A percentile compares a stretch with the other conserved stretches of the same genome.
Evolutionary conservation across 768 basidiomycete species (phyloP).

Genomic region (Phaeolepiota aurea): DNA sequence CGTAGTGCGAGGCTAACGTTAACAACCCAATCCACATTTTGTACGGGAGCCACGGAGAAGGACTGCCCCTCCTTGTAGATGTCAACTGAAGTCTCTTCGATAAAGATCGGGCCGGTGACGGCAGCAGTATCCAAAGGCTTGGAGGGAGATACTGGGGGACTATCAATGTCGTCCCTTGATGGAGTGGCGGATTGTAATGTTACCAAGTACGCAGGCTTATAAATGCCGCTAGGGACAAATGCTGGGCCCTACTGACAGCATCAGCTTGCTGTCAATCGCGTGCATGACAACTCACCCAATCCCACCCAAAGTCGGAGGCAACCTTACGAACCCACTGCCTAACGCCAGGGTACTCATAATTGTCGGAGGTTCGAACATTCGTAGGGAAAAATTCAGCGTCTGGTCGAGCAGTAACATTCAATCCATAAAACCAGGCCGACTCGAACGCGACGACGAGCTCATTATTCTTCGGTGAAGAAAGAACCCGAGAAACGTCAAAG

Average conservation of each 20-base stretch:
- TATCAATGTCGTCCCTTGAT: conserved; percentile 10
- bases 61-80: conserved; percentile 46
- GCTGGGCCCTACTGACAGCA: conserved; percentile 36
- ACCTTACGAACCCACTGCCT: conserved; percentile 43
- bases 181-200: conserved; percentile 20
- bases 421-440: conserved; percentile 44
- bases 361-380: conserved; percentile 11
- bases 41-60: conserved; percentile 31
- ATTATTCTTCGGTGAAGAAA: conserved; percentile 24
- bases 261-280: neutral
- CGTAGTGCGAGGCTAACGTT: conserved; percentile 45
- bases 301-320: conserved; percentile 53
- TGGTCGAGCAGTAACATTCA: conserved; percentile 41
- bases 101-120: conserved; percentile 24
- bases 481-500: conserved; percentile 39
- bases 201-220: conserved; percentile 47
- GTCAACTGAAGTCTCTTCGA: conserved; percentile 46
- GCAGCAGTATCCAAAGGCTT: conserved; percentile 11
- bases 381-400: conserved; percentile 37
- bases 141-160: conserved; percentile 16
- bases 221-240: conserved; percentile 46
- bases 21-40: conserved; percentile 45
- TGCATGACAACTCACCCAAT: conserved; percentile 38
- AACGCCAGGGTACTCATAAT: conserved; percentile 41
- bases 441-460: conserved; percentile 45